phyloP scores from a whole-genome alignment of 164 flowering plant species.

The Magnolia kwangsiensis region DNA sequence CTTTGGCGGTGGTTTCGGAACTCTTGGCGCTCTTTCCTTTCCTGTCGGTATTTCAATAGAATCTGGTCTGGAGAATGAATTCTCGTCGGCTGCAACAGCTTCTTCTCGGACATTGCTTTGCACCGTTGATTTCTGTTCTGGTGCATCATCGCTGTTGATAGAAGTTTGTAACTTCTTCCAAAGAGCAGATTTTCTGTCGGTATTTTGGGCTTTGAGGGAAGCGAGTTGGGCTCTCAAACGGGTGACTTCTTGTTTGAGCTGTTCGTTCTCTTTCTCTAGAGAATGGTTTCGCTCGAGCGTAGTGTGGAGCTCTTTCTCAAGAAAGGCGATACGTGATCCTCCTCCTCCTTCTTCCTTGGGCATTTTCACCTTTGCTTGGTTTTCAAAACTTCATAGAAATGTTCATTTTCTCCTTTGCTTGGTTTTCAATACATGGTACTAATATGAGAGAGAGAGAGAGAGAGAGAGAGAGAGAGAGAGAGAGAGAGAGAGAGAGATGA shows the following conservation, averaged over 20 bases:
- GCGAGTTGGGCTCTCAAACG: constrained; percentile 41
- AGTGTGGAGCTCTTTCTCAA: constrained; percentile 44
- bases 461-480: constrained; percentile 4
- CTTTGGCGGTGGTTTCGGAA: constrained; percentile 41
- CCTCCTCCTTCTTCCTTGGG: constrained; percentile 16
- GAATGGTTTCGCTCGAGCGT: constrained; percentile 28
- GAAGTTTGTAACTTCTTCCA: constrained; percentile 53
- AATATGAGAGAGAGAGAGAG: neutral
- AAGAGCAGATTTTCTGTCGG: constrained; percentile 44
- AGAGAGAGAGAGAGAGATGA: neutral
- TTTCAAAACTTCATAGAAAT: constrained; percentile 1
- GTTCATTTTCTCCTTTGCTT: neutral
- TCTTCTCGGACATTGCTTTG: constrained; percentile 15
- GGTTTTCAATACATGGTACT: neutral
- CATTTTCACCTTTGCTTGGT: constrained; percentile 24
- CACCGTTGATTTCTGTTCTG: constrained; percentile 22
- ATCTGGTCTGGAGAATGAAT: constrained; percentile 11
- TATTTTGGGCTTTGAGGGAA: constrained; percentile 43
- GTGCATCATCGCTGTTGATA: constrained; percentile 16
- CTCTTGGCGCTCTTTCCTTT: constrained; percentile 20
- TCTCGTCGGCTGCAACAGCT: constrained; percentile 10
- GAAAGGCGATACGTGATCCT: constrained; percentile 24
- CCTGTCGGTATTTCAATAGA: constrained; percentile 12
- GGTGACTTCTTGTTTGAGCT: constrained; percentile 51
- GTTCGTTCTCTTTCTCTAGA: constrained; percentile 60